phyloP scores from a whole-genome alignment of 768 basidiomycete genomes.

The Mrakia frigida region DNA sequence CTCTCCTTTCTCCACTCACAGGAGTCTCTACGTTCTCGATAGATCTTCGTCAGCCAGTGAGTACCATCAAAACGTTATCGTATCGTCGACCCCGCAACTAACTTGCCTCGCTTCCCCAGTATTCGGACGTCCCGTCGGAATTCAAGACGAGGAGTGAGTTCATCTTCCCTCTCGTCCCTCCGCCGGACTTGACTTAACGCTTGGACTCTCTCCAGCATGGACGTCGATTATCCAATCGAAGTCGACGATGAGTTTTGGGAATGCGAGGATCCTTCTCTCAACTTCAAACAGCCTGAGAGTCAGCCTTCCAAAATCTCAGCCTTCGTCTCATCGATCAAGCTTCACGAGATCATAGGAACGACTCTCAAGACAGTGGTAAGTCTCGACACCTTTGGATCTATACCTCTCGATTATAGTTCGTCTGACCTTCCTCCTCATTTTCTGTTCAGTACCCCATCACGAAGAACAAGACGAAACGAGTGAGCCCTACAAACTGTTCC shows the following conservation, averaged over 20 bases:
- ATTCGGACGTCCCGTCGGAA: slow-evolving; percentile 64
- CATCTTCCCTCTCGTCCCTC: no score
- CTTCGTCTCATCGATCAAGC: slow-evolving; percentile 55
- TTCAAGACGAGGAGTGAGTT: slow-evolving; percentile 59
- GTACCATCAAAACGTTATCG: no score
- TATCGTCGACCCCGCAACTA: no score
- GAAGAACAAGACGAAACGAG: no score
- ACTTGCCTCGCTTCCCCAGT: slow-evolving; percentile 41
- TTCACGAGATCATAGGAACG: slow-evolving; percentile 60
- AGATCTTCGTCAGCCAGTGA: slow-evolving; percentile 27
- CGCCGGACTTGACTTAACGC: no score
- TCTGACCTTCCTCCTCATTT: no score
- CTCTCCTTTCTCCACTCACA: not conserved
- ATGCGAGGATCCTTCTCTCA: slow-evolving; percentile 51
- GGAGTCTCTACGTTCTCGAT: slow-evolving; percentile 44
- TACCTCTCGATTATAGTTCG: no score
- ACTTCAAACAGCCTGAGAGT: slow-evolving; percentile 60
- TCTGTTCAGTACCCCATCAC: no score
- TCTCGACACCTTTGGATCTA: no score
- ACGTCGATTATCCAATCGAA: slow-evolving; percentile 67
- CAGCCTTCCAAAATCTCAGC: slow-evolving; percentile 56
- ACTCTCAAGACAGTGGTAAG: slow-evolving; percentile 3
- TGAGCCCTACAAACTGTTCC: no score
- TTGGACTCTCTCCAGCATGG: no score
- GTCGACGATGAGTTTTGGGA: slow-evolving; percentile 81